phyloP scores from a whole-genome alignment of 2,329 filamentous ascomycete species.

The Colletotrichum sp. region DNA sequence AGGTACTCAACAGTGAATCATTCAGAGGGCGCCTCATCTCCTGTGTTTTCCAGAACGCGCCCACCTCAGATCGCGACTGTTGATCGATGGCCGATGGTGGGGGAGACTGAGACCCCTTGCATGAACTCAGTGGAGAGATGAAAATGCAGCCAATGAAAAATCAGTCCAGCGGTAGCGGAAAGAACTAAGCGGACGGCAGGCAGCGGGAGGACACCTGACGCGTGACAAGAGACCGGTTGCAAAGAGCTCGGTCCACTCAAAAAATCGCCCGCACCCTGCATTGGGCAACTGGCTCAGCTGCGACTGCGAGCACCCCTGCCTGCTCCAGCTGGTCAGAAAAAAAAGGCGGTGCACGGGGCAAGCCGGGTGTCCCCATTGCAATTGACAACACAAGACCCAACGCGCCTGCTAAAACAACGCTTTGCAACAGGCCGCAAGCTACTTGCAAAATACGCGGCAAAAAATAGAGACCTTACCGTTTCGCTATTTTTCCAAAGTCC shows the following conservation, averaged over 20 bases:
- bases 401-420: constrained; percentile 7
- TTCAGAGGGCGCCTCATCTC: not conserved
- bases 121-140: not conserved
- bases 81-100: not conserved
- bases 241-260: constrained; percentile 7
- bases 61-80: not conserved
- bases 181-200: not conserved
- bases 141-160: constrained; percentile 15
- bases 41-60: not conserved
- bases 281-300: not conserved
- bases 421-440: not conserved
- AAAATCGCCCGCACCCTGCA: not conserved
- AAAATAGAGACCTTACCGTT: constrained; percentile 23
- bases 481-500: constrained; percentile 22
- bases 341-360: constrained; percentile 7
- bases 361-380: not conserved
- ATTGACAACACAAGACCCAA: not conserved
- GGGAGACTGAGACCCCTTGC: constrained; percentile 3
- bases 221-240: not conserved
- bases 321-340: not conserved
- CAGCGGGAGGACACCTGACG: not conserved
- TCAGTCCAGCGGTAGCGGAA: not conserved
- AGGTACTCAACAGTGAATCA: not conserved
- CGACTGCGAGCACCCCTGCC: not conserved
- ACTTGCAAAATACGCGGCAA: constrained; percentile 15